phyloP scores from a whole-genome alignment of 805 yeast species.

The Tetrapisispora nanseiensis region DNA sequence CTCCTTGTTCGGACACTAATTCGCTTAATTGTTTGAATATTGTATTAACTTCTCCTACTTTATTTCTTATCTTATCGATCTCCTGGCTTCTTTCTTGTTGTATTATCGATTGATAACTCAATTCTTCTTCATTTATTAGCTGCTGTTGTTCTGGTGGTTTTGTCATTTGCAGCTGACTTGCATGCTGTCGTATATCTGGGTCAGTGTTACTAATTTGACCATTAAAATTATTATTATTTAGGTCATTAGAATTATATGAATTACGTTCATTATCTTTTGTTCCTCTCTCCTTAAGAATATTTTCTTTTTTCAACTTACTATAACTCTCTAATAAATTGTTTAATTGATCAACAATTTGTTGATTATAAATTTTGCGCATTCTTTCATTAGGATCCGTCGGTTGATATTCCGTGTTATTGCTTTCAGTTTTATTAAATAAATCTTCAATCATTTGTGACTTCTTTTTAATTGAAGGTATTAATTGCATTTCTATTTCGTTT shows the following conservation, averaged over 20 bases:
- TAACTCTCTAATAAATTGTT: slow-evolving; percentile 41
- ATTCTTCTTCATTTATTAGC: slow-evolving; percentile 36
- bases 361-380: slow-evolving; percentile 38
- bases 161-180: slow-evolving; percentile 8
- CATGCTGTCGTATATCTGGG: neutral
- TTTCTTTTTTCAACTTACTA: slow-evolving; percentile 12
- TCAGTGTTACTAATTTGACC: neutral
- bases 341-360: slow-evolving; percentile 38
- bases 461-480: slow-evolving; percentile 11
- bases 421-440: slow-evolving; percentile 5
- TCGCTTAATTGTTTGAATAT: slow-evolving; percentile 75
- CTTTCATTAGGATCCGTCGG: slow-evolving; percentile 5
- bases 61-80: slow-evolving; percentile 60
- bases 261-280: neutral
- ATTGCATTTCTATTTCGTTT: slow-evolving; percentile 13
- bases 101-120: slow-evolving; percentile 53
- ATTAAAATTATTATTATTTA: neutral
- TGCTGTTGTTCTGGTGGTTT: slow-evolving; percentile 29
- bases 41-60: slow-evolving; percentile 75
- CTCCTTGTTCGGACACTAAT: slow-evolving; percentile 76
- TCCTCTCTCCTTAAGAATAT: neutral
- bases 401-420: slow-evolving; percentile 4
- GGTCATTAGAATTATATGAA: neutral
- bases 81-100: slow-evolving; percentile 69
- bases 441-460: slow-evolving; percentile 12